Percentiles rank a stretch among this genome's conserved stretches.
Evolutionary conservation across 1,284 basidiomycete genomes (phyloP).

Genomic region (Naganishia sp.): DNA sequence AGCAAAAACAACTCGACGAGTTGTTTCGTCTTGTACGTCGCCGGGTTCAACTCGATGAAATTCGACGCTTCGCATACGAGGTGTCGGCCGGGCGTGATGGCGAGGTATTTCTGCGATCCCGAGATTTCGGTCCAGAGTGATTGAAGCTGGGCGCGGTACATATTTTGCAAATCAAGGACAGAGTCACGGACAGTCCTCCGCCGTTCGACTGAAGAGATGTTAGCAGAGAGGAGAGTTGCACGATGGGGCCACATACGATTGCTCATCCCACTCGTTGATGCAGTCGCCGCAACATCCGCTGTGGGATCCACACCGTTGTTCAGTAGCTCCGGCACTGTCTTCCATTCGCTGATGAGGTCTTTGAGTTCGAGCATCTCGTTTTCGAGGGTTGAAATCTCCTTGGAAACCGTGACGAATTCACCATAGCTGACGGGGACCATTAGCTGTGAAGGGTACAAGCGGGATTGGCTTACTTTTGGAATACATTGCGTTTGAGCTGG

Average conservation of each 20-base stretch:
- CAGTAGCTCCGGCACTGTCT: conserved; percentile 86
- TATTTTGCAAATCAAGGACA: conserved; percentile 84
- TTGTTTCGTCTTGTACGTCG: conserved; percentile 90
- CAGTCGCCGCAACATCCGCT: conserved; percentile 48
- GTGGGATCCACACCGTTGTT: conserved; percentile 19
- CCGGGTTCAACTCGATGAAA: conserved; percentile 83
- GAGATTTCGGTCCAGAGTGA: conserved; percentile 86
- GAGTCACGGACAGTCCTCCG: conserved; percentile 78
- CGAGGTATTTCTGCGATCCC: conserved; percentile 94
- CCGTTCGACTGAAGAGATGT: conserved; percentile 55
- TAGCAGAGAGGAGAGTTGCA: background rate
- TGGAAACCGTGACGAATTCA: conserved; percentile 94
- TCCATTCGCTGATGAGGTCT: conserved; percentile 90
- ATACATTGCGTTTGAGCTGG: conserved; percentile 77
- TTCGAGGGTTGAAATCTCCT: conserved; percentile 93
- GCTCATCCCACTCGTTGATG: conserved; percentile 36
- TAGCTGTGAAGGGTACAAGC: background rate
- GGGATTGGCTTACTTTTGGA: conserved; percentile 72
- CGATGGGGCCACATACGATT: background rate
- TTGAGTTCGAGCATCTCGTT: conserved; percentile 98
- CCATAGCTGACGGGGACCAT: conserved; percentile 67
- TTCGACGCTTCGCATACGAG: conserved; percentile 83
- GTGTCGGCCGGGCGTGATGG: conserved; percentile 84
- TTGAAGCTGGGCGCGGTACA: conserved; percentile 93
- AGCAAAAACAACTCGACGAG: conserved; percentile 85